Evolutionary conservation across 2,329 filamentous ascomycete species (phyloP).

Genomic region (Pseudocercospora crystallina): DNA sequence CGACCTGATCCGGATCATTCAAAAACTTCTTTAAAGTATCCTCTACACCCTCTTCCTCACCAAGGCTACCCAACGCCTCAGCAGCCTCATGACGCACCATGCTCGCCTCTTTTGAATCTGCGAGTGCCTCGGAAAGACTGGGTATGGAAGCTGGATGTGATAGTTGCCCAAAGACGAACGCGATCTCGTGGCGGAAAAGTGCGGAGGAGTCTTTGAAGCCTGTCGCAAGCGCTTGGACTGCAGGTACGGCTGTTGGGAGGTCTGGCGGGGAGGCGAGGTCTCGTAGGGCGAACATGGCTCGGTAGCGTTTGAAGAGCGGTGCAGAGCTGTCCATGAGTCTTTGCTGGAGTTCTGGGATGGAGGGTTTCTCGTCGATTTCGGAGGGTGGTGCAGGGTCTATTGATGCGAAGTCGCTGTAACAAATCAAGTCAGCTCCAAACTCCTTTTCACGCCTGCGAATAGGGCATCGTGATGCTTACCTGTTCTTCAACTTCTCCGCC

Average conservation of each 20-base stretch:
- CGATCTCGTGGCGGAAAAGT: slow-evolving; percentile 95
- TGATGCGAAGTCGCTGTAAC: slow-evolving; percentile 80
- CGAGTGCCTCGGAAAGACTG: slow-evolving; percentile 74
- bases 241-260: slow-evolving; percentile 83
- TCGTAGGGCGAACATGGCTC: slow-evolving; percentile 95
- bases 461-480: slow-evolving; percentile 53
- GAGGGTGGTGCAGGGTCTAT: slow-evolving; percentile 92
- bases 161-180: slow-evolving; percentile 96
- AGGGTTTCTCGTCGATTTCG: slow-evolving; percentile 55
- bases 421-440: slow-evolving; percentile 2
- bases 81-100: slow-evolving; percentile 99
- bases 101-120: slow-evolving; percentile 76
- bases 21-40: slow-evolving; percentile 79
- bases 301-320: slow-evolving; percentile 88
- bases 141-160: slow-evolving; percentile 97
- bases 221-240: slow-evolving; percentile 79
- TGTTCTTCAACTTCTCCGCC: slow-evolving; percentile 75
- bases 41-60: slow-evolving; percentile 90
- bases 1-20: slow-evolving; percentile 87
- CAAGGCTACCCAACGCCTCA: slow-evolving; percentile 89
- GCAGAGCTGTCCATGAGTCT: slow-evolving; percentile 74
- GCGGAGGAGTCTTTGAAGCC: slow-evolving; percentile 84
- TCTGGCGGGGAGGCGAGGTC: slow-evolving; percentile 93
- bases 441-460: too few relatives aligned
- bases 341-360: slow-evolving; percentile 72